Evolutionary conservation across 1,284 basidiomycete species (phyloP), one percentile per base, ranked within the genome.

Genomic region (Puccinia triticina): DNA sequence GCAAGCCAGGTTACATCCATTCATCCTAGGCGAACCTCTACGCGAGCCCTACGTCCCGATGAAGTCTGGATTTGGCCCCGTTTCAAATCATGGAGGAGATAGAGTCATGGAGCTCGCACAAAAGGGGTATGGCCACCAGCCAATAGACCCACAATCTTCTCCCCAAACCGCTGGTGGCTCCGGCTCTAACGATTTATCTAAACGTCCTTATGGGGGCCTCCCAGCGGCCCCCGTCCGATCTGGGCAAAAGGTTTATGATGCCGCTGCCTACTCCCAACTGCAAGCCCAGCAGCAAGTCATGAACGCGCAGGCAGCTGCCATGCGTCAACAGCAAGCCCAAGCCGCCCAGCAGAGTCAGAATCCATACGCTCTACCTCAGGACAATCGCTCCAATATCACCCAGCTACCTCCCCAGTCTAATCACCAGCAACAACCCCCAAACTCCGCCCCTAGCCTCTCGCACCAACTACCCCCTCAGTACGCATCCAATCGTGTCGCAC

Each of bases 21-120:
- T 99, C 88, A 98, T 99, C 85, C 97, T 95, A 14, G 96, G 96
- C 81, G 96, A 98, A 88, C 95, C 95, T 87, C 97, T 92, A 86
- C 92, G 91, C 14, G 94, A 94, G 84, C 82, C 82, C 5, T 80
- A 81, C 66, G 48, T 83, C 37, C 82, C 82, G 4, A 75, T 76
- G 16, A 83, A 78, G 43, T 72, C 66, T 43, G 77, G 77, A 7
- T 79, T 61, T 26, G 87, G 87, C 0, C 88, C 87, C 84, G 86
- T 86, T 26, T 87, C 88, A 48, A 85, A 86, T 32, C 72, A 83
- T 32, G 83, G 77, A 12, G 66, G 83, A 79, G 73, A 75, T 74
- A 48, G 48, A 83, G 21, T 26, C n/a, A 48, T 43, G 57, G 75
- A 77, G 23, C 21, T 46, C 4, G 48, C 11, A 7, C 75, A 77